Evolutionary conservation across 78 protist species (phyloP), one percentile per base, ranked within the genome.

Genomic region (Chrysochromulina parva): DNA sequence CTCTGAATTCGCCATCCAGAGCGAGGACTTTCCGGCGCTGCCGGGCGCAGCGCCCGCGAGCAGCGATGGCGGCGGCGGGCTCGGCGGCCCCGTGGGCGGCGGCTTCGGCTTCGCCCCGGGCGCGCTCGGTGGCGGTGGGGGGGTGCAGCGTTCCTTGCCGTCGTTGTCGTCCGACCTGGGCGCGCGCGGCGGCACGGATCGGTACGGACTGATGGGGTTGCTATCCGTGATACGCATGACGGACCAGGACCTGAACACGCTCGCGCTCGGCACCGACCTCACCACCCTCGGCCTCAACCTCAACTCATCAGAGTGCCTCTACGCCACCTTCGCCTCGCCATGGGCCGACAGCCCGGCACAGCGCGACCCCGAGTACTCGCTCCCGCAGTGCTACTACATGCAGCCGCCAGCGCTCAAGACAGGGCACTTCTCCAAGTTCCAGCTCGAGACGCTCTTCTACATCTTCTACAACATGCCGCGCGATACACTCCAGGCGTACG

Each of bases 391-490:
- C 90, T 97, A 97, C 90, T 94, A 91, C 74, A 90, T 92, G 67
- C 89, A 86, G 60, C 96, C 93, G 0, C 94, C 96, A 6, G 94
- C 94, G 14, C 85, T 95, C 52, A 96, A 97, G 85, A 60, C 94
- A 55, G 82, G 58, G 67, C 94, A 96, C 73, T 90, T 97, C 85
- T 66, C 78, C 52, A 87, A 95, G 90, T 97, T 96, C 94, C 67
- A 95, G 5, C 94, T 93, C 55, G 97, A 95, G 88, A 96, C 98
- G 28, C 94, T 98, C 58, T 97, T 98, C 73, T 98, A 97, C 90
- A 97, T 97, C 82, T 98, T 97, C 89, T 98, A 98, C 88, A 69
- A 95, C 93, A 97, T 98, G 99, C 98, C 98, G 57, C 59, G 96
- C 19, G 99, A 98, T 86, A 80, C 91, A 54, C 93, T 96, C n/a